A percentile compares a stretch with the other conserved stretches of the same genome.
Conservation (phyloP, 2,329 filamentous ascomycete species). For the Metarhizium guizhouense region DNA sequence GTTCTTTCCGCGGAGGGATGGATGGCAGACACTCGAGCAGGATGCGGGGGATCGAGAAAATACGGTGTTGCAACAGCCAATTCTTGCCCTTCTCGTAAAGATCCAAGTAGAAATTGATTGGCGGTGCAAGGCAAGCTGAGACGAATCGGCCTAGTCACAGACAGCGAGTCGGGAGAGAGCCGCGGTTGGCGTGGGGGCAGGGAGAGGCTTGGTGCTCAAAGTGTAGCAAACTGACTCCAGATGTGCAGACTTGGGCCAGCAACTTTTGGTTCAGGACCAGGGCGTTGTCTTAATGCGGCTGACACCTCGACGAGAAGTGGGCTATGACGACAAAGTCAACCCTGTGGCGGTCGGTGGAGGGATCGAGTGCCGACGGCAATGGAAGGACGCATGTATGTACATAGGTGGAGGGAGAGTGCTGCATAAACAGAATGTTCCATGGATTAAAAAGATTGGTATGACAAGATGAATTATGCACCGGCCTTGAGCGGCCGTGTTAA, state of each 20-base stretch:
- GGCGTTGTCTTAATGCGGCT: too few species aligned
- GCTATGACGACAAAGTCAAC: not conserved
- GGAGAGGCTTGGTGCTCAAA: not conserved
- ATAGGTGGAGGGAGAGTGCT: not conserved
- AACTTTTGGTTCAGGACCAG: too few species aligned
- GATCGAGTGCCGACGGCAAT: not conserved
- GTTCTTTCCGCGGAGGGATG: not conserved
- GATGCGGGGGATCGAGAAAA: not conserved
- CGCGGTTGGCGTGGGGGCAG: not conserved
- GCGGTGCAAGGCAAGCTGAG: conserved; percentile 1
- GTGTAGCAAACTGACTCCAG: not conserved
- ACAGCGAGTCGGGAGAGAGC: not conserved
- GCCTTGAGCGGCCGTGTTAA: too few species aligned
- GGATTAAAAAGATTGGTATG: too few species aligned
- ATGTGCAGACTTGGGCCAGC: not conserved
- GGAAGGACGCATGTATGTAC: too few species aligned
- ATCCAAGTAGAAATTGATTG: not conserved
- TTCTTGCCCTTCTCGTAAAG: not conserved
- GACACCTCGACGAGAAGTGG: not conserved
- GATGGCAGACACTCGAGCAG: not conserved
- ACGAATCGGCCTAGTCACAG: not conserved
- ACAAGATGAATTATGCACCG: too few species aligned
- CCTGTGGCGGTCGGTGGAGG: not conserved
- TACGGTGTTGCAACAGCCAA: not conserved
- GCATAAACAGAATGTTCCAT: not conserved